Evolutionary conservation across 2,329 filamentous ascomycete genomes (phyloP), one percentile per base, ranked within the genome.

Genomic region (Dactylellina drechsleri): DNA sequence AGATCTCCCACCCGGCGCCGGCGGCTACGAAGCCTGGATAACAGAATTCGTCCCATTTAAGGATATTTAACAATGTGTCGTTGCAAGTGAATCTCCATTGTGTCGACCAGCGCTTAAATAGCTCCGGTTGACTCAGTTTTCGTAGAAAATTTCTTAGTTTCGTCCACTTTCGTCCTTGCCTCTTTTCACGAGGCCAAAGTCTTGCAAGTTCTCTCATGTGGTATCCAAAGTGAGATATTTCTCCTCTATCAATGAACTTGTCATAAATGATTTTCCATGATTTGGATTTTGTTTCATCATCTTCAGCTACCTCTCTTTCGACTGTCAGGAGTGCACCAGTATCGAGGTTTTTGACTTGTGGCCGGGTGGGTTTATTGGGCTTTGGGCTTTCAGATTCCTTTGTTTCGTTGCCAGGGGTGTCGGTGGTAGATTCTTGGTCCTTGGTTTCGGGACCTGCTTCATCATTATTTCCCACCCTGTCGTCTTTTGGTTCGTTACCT

Each of bases 151-250:
- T 18, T 43, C 43, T 28, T 4, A 72, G 20, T 60, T 59, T 65
- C 4, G 40, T 54, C 67, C 67, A 72, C 59, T 65, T 72, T 10
- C 23, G 26, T 6, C 67, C 59, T 4, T 12, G 47, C 36, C 67
- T 40, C 20, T 64, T 54, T 7, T 36, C 20, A 6, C 13, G 8
- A 7, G 18, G 13, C 59, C 60, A 72, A 7, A 47, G 16, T n/a
- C 2, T n/a, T 16, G 10, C 15, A 20, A 54, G 31, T n/a, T 54
- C 18, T 4, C 10, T 2, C 52, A 72, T 45, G 26, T 72, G 43
- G 31, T 45, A 45, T 10, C 16, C 7, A 1, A 58, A 41, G 8
- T 65, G 13, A 12, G 15, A 12, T 31, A 72, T 18, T 47, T 72
- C 67, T 7, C 60, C 60, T 45, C 66, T 58, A 40, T 16, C 16